Evolutionary conservation across 2,329 filamentous ascomycete species (phyloP), one percentile per base, ranked within the genome.

Genomic region (Talaromyces sp.): DNA sequence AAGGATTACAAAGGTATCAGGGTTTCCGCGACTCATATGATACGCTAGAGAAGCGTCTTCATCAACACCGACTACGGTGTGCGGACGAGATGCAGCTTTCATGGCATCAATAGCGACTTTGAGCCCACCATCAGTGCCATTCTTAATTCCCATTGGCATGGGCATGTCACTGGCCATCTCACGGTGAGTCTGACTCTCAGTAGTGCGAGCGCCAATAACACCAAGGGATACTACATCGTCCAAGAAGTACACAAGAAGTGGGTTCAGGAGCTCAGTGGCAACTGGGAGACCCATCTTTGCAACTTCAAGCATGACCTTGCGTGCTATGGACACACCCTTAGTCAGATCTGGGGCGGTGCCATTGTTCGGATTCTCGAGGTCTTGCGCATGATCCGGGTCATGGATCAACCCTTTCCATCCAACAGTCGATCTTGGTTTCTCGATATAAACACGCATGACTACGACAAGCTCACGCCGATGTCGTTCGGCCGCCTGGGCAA

Each of bases 1-100:
- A 50, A 50, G 46, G n/a, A 50, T 50, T 50, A 50, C 46, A 50
- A 50, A 50, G 46, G 46, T 50, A 50, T 50, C 46, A 50, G 28
- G 46, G 25, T 50, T 50, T 35, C 46, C 46, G 46, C 46, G 21
- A 17, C 46, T 50, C 8, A 50, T 36, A 50, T 50, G 46, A 35
- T 50, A 50, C 46, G 46, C 46, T 50, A 50, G 46, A 35, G 9
- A 35, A 31, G 46, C 19, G 15, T 50, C 46, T 36, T 50, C 46
- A 50, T 50, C 46, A 50, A 50, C 10, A n/a, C 46, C 46, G n/a
- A 50, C 28, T 10, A 50, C 46, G n/a, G 46, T 50, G 8, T 50
- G 46, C 8, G 46, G 46, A 13, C 28, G 25, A 50, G 46, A 50
- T 35, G 46, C 46, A 33, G 46, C 46, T 50, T 50, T 50, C 28